Evolutionary conservation across 148 eudicot genomes (phyloP).

Genomic region (Diospyros kaki): DNA sequence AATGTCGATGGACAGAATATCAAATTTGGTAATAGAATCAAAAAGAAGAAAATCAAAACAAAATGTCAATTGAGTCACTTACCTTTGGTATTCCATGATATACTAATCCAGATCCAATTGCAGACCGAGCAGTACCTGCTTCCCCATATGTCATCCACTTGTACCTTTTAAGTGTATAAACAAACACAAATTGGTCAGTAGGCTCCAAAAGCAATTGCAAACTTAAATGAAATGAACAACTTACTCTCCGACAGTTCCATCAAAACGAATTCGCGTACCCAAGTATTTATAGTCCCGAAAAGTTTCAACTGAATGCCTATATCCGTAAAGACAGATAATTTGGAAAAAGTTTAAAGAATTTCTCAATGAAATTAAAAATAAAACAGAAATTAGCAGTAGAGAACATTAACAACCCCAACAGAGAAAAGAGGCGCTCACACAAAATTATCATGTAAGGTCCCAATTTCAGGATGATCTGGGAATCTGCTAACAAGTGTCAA

Average conservation of each 20-base stretch:
- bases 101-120: constrained; percentile 79
- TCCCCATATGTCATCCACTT: constrained; percentile 95
- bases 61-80: constrained; percentile 13
- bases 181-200: not conserved
- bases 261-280: constrained; percentile 75
- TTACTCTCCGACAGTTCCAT: constrained; percentile 98
- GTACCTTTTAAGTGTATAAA: constrained; percentile 42
- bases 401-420: constrained; percentile 1
- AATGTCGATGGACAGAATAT: not conserved
- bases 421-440: constrained; percentile 47
- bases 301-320: constrained; percentile 64
- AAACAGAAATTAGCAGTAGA: not conserved
- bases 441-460: constrained; percentile 87
- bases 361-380: not conserved
- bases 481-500: constrained; percentile 62
- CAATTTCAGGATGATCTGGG: constrained; percentile 73
- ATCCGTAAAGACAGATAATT: constrained; percentile 1
- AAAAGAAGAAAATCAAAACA: constrained; percentile 1
- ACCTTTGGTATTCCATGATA: constrained; percentile 61
- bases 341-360: not conserved
- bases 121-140: constrained; percentile 71
- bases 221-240: constrained; percentile 21
- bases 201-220: not conserved
- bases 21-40: not conserved
- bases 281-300: constrained; percentile 73